These are phyloP conservation scores for Gypsophila paniculata DNA, from an alignment of 179 eudicot species.

Conservation along the genomic window DNA sequence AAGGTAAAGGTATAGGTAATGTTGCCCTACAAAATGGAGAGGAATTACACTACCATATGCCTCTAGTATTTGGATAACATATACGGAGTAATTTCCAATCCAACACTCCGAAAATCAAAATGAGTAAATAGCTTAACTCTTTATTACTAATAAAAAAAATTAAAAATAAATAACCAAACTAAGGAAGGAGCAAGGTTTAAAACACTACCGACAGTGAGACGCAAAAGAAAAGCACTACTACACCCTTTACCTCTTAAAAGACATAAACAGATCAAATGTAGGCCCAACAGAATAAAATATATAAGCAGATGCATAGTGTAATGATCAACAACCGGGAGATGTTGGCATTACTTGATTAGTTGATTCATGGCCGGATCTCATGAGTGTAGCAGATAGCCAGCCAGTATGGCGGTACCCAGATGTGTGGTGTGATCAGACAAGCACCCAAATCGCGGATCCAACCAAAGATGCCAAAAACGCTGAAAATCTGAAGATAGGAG, in stretches of 20 bases:
- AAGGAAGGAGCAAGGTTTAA: background rate
- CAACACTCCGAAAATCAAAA: no score
- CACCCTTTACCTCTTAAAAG: no score
- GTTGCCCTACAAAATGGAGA: no score
- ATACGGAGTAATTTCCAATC: no score
- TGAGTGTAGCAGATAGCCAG: background rate
- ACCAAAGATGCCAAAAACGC: conserved; percentile 15
- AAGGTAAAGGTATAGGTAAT: no score
- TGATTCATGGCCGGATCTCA: conserved; percentile 20
- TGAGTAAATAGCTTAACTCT: background rate
- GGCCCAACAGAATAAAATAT: conserved; percentile 1
- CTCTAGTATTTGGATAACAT: no score
- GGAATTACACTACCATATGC: no score
- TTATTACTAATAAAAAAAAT: background rate
- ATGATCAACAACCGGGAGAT: background rate
- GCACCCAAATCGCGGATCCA: conserved; percentile 20
- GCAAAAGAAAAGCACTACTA: conserved; percentile 11
- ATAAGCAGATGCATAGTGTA: conserved; percentile 5
- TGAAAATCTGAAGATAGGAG: conserved; percentile 17
- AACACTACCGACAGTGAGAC: conserved; percentile 13
- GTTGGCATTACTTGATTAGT: background rate
- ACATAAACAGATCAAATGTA: conserved; percentile 11
- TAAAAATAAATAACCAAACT: no score
- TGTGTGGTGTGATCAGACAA: background rate
- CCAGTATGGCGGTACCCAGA: no score